Percentiles rank a stretch among this genome's conserved stretches.
These are phyloP conservation scores for Eucalyptus microcorys DNA, from an alignment of 345 rosid genomes.

Conservation along the genomic window DNA sequence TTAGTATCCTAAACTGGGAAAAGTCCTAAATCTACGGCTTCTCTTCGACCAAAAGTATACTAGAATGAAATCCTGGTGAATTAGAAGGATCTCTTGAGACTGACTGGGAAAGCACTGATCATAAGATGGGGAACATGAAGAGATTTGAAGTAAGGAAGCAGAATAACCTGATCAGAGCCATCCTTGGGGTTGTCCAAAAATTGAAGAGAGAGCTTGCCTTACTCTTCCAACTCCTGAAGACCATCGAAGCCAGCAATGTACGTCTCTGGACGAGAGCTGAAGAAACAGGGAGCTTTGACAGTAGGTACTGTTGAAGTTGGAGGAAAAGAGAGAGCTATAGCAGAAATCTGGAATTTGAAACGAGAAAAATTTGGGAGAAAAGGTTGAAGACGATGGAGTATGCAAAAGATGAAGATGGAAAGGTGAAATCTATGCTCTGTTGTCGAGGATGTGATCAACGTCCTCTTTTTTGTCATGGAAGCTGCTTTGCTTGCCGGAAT, in stretches of 20 bases:
- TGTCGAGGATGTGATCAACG: no score
- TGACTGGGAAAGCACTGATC: not conserved
- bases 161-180: not conserved
- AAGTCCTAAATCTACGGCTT: not conserved
- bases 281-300: not conserved
- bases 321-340: not conserved
- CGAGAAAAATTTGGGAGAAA: not conserved
- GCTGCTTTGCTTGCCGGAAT: no score
- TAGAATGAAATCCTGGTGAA: not conserved
- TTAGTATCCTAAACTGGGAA: not conserved
- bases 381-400: slow-evolving; percentile 16
- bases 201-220: not conserved
- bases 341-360: not conserved
- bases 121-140: not conserved
- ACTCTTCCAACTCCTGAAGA: not conserved
- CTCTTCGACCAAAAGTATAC: not conserved
- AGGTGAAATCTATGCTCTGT: no score
- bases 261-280: not conserved
- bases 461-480: not conserved
- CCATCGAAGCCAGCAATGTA: not conserved
- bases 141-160: not conserved
- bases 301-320: not conserved
- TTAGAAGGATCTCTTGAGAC: not conserved
- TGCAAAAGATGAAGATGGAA: slow-evolving; percentile 21
- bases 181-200: not conserved